Base-by-base conservation (phyloP, 2,329 filamentous ascomycete species). In the Alternaria burnsii region DNA sequence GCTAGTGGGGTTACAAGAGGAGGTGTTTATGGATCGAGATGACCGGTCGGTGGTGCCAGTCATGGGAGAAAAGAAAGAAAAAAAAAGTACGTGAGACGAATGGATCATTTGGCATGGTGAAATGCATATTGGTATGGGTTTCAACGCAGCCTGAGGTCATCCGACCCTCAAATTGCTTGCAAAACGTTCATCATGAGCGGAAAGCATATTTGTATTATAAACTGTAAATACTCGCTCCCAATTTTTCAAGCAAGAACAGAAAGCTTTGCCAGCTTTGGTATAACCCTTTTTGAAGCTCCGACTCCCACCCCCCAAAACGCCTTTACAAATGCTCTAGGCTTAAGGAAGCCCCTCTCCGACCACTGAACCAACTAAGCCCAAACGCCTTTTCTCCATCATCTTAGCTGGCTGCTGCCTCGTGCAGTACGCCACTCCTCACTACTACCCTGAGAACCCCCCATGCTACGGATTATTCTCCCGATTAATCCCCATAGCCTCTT, bases 401-500 rank as follows among this genome's bases (percentile, higher is more conserved):
- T 6, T n/a, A 38, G 16, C 34, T n/a, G 6, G 30, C 34, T 38
- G 30, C 34, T 38, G 8, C 16, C 34, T 6, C 16, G 34, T n/a
- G 9, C 16, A 38, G 16, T 38, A 5, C 16, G 16, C 5, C 16
- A 36, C 6, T 36, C 34, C 34, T n/a, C 2, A 14, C 16, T n/a
- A 30, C 28, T 30, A 9, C 28, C 28, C 16, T n/a, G 34, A 36
- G 16, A 38, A n/a, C 7, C 12, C 14, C 16, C 1, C 34, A 8
- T n/a, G 3, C 34, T n/a, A 38, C 16, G 6, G 3, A 2, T 24
- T 52, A 6, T 26, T 52, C 41, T 58, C 56, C 34, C 38, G 28
- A 10, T 43, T 56, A 12, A 61, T 46, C 4, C 76, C 76, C 76
- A 79, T 78, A 5, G 74, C 76, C 60, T 76, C 75, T 64, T 78